These are phyloP conservation scores for Crotalaria pallida DNA, from an alignment of 306 rosid species.

Conservation along the genomic window DNA sequence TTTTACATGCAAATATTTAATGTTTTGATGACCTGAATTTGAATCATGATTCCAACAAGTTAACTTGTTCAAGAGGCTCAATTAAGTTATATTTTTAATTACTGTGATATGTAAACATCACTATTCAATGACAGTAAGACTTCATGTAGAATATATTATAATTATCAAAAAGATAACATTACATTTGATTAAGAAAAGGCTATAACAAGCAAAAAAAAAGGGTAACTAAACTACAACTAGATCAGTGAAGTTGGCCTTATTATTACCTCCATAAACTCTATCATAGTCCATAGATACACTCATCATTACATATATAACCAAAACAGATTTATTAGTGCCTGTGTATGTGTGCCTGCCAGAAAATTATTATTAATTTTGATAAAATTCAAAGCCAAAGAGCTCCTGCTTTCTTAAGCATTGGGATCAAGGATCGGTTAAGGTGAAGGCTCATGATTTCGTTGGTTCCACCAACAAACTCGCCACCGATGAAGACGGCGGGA, in stretches of 20 bases:
- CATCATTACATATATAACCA: slow-evolving; percentile 19
- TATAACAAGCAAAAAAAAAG: neutral
- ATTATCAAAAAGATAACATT: slow-evolving; percentile 4
- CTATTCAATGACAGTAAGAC: neutral
- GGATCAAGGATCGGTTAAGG: slow-evolving; percentile 69
- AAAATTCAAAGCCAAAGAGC: slow-evolving; percentile 64
- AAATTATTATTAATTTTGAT: neutral
- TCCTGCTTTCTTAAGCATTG: slow-evolving; percentile 85
- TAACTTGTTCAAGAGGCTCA: too few relatives aligned
- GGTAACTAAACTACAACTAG: slow-evolving; percentile 20
- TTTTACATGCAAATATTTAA: too few relatives aligned
- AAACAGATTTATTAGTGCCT: slow-evolving; percentile 3
- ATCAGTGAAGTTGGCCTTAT: slow-evolving; percentile 29
- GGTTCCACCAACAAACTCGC: slow-evolving; percentile 78
- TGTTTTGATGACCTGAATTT: too few relatives aligned
- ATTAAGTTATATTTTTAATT: too few relatives aligned
- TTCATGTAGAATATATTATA: neutral
- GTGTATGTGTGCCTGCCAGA: neutral
- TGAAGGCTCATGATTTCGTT: slow-evolving; percentile 93
- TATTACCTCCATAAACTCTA: slow-evolving; percentile 17
- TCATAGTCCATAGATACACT: neutral
- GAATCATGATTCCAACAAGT: too few relatives aligned
- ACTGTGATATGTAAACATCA: too few relatives aligned
- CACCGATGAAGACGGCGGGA: too few relatives aligned
- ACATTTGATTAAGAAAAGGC: neutral